Base-by-base conservation (phyloP, 2,329 filamentous ascomycete genomes). In the Cryphonectria nitschkei region DNA sequence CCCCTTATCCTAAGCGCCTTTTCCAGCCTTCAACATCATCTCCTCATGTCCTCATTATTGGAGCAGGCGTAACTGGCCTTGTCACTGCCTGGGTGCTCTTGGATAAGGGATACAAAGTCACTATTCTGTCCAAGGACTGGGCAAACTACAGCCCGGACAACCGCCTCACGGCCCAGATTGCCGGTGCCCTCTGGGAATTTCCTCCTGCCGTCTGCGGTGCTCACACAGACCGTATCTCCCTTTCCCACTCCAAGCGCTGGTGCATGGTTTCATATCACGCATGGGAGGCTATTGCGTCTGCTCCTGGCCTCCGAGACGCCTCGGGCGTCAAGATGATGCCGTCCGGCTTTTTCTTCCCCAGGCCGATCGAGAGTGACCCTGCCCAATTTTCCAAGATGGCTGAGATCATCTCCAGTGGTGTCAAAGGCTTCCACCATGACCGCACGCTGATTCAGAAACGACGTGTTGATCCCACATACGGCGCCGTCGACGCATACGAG, bases 111-210 rank as follows among this genome's bases (percentile, higher is more conserved):
- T 83, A 83, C 75, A 78, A 76, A 37, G 83, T 84, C 70, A 85
- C 83, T 5, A 78, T 85, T 41, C 62, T 84, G 37, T 80, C 83
- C 54, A 81, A 80, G 64, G 78, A 82, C 54, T 85, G 82, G 82
- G 82, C 79, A 41, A 74, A 74, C 26, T 77, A 73, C 32, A 79
- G 70, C 71, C 74, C 77, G 26, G 74, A 78, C 43, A 75, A 80
- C 43, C 82, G 82, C 14, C 74, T 85, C 46, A 84, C 83, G 0
- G 84, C 83, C 0, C 83, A 85, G 73, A 82, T 84, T 67, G 82
- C 82, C 0, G 83, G 82, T 16, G 83, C 83, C 0, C 77, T 85
- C 1, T 85, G 83, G 83, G 82, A 85, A 72, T 82, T 78, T 67
- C 82, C 83, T 37, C 83, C 83, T 0, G 82, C 81, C 0, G 82